Evolutionary conservation across 2,329 filamentous ascomycete species (phyloP), one percentile per base, ranked within the genome.

Genomic region (Coniochaeta sp.): DNA sequence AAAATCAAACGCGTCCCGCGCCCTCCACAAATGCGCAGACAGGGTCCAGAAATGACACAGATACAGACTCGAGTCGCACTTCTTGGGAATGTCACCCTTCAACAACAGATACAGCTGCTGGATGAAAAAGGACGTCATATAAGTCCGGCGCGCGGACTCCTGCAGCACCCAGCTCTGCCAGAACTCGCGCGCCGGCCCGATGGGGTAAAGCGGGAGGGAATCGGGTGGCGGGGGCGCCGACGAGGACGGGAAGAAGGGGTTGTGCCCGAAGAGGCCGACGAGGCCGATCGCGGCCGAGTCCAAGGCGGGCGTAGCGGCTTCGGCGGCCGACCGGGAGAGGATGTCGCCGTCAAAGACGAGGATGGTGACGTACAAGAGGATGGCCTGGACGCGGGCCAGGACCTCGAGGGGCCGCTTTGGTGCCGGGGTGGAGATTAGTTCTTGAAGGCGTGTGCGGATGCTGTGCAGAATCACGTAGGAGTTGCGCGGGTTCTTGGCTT

Each of bases 151-250:
- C 1, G 77, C 72, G 0, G 81, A 83, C 66, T 86, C 82, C 12
- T 81, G 75, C 22, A 83, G 72, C 2, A 82, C 69, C 79, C 80
- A 86, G 1, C 73, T 71, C 8, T 70, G 67, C 82, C 82, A 86
- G 52, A 80, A 80, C 0, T 72, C 64, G 19, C 72, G 73, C 1
- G 76, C 74, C 0, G 74, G 71, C 11, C 73, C 74, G 3, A 81
- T 65, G 0, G 77, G 71, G 60, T 70, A 70, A 17, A 72, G 57
- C 9, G 68, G 68, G 6, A 77, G 62, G 0, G 70, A 59, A 17
- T 59, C 47, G 0, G 63, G 56, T 58, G 5, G 62, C 50, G 7
- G 59, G 56, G 24, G 36, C 1, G 64, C 52, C 9, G 73, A 68
- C 60, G 47, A 52, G 24, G 22, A 28, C 3, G 26, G 47, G 47